Evolutionary conservation across 1,284 basidiomycete species (phyloP), one percentile per base, ranked within the genome.

Genomic region (Pascua sp.): DNA sequence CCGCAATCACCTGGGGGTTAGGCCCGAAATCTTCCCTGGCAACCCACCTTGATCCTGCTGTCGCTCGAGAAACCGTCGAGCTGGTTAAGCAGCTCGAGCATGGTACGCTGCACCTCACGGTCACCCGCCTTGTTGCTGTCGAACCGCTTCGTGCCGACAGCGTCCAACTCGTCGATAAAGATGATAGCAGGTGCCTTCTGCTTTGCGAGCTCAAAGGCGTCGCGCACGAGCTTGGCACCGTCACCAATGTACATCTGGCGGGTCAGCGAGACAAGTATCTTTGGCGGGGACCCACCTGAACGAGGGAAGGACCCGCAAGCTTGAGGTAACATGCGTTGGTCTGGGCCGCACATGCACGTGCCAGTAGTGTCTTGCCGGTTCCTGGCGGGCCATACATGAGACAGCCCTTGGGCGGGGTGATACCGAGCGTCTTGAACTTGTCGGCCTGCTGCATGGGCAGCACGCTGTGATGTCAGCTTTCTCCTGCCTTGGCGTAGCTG

Each of bases 131-230:
- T 98, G 69, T 94, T 96, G 49, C 90, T 94, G 68, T 98, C 96
- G 76, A 98, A 96, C 83, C 95, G 89, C 79, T 99, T 99, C 9
- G 96, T 98, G 71, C 96, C 95, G 68, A 98, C 86, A 44, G 95
- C 95, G 71, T 98, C 95, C 62, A 98, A 87, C 77, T 98, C 95
- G 76, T 98, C 95, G 75, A 98, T 98, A 77, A 98, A 98, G 53
- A 98, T 92, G 67, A 98, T 98, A 15, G 93, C 94, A 5, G 95
- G 95, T 5, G 94, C 91, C 73, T 98, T 93, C 73, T 98, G 92
- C 77, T 97, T 94, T n/a, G 96, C 95, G 15, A 97, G 87, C 62
- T 93, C 86, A 83, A 98, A 98, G 39, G 97, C 82, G 69, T 98
- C 95, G 59, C 96, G 88, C 17, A 98, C 96, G 46, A 98, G 86